These are phyloP conservation scores for Fusarium pseudograminearum DNA, from an alignment of 2,329 filamentous ascomycete genomes.

Conservation along the genomic window DNA sequence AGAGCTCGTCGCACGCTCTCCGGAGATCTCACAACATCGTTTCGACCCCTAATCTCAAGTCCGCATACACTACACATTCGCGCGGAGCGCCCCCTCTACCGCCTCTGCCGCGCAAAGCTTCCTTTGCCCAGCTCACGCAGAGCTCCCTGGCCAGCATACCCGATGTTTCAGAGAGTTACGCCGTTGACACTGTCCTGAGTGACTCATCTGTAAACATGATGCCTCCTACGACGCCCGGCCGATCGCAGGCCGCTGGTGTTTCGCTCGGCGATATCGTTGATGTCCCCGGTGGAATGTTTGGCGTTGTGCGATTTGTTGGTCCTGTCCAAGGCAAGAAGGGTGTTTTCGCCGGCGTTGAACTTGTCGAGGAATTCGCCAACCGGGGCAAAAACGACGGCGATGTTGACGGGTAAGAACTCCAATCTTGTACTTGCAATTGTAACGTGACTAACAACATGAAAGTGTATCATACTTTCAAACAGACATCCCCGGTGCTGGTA, in stretches of 20 bases:
- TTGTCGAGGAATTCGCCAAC: slow-evolving; percentile 81
- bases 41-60: slow-evolving; percentile 70
- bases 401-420: slow-evolving; percentile 81
- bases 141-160: slow-evolving; percentile 73
- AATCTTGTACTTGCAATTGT: neutral
- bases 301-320: slow-evolving; percentile 89
- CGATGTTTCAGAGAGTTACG: slow-evolving; percentile 74
- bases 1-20: slow-evolving; percentile 54
- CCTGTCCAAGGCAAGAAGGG: slow-evolving; percentile 89
- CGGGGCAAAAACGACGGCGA: slow-evolving; percentile 96
- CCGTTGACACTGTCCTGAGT: slow-evolving; percentile 64
- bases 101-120: slow-evolving; percentile 75
- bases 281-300: slow-evolving; percentile 92
- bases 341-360: slow-evolving; percentile 90
- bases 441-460: slow-evolving; percentile 17
- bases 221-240: slow-evolving; percentile 67
- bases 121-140: slow-evolving; percentile 75
- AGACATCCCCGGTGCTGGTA: slow-evolving; percentile 81
- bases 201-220: slow-evolving; percentile 58
- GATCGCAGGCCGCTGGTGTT: slow-evolving; percentile 65
- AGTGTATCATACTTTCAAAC: slow-evolving; percentile 86
- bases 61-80: slow-evolving; percentile 63
- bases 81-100: slow-evolving; percentile 56
- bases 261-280: slow-evolving; percentile 87
- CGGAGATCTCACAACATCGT: slow-evolving; percentile 61